phyloP scores from a whole-genome alignment of 2,329 filamentous ascomycete genomes.

The Xylaria multiplex region DNA sequence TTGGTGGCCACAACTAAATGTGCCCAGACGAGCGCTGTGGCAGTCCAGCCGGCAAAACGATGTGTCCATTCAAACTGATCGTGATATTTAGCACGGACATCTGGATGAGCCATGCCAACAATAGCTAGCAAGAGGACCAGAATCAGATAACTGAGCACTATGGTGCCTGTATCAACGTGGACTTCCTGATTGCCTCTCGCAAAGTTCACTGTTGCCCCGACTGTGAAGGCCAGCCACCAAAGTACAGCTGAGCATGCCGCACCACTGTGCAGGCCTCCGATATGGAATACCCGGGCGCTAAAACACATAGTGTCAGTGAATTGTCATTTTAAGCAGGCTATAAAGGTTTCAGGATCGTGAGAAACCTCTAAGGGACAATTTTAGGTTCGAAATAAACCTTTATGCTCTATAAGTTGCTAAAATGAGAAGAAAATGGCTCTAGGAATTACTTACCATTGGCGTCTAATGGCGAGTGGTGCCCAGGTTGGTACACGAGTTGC shows the following conservation, averaged over 20 bases:
- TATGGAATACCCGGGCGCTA: constrained; percentile 61
- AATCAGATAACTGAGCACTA: constrained; percentile 38
- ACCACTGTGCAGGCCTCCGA: constrained; percentile 63
- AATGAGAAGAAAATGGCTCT: neutral
- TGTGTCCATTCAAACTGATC: constrained; percentile 74
- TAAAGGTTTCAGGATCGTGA: neutral
- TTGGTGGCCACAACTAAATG: constrained; percentile 67
- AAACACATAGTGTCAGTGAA: neutral
- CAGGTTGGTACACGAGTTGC: constrained; percentile 58
- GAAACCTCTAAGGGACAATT: neutral
- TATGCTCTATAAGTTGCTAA: neutral
- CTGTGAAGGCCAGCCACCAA: constrained; percentile 57
- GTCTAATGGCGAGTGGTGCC: constrained; percentile 59
- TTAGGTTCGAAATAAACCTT: neutral
- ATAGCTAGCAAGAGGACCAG: constrained; percentile 37
- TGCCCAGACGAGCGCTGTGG: constrained; percentile 72
- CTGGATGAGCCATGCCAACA: constrained; percentile 39
- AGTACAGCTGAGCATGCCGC: constrained; percentile 55
- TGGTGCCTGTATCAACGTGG: constrained; percentile 34
- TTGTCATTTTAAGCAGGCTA: neutral
- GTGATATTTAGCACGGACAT: constrained; percentile 37
- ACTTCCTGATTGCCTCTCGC: constrained; percentile 31
- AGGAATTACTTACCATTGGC: constrained; percentile 46
- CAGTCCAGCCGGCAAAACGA: constrained; percentile 77
- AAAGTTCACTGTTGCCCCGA: constrained; percentile 49